Evolutionary conservation across 2,329 filamentous ascomycete species (phyloP).

Genomic region (Zymoseptoria crescenta): DNA sequence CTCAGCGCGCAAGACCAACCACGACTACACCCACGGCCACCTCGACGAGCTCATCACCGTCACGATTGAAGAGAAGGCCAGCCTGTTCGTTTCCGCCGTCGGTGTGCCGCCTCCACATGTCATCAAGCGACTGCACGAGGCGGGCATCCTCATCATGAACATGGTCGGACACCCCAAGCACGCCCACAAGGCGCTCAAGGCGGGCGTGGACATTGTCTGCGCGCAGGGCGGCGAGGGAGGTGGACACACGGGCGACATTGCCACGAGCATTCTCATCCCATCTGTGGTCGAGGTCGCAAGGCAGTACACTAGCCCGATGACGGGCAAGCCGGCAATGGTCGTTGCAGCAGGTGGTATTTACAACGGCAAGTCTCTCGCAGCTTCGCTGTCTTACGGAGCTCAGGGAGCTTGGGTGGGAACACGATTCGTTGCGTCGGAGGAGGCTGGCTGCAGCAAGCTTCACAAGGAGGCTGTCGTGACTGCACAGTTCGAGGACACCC

Average conservation of each 20-base stretch:
- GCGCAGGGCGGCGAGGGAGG: conserved; percentile 90
- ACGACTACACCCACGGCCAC: conserved; percentile 88
- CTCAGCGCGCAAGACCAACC: conserved; percentile 78
- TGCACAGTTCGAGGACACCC: conserved; percentile 72
- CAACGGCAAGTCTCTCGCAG: conserved; percentile 73
- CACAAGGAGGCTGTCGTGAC: conserved; percentile 79
- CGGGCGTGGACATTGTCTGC: conserved; percentile 84
- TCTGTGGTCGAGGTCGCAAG: conserved; percentile 76
- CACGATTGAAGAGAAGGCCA: conserved; percentile 73
- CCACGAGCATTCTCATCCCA: conserved; percentile 78
- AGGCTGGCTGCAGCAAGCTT: conserved; percentile 70
- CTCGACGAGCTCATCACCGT: conserved; percentile 83
- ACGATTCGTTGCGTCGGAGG: conserved; percentile 73
- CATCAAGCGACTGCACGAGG: conserved; percentile 68
- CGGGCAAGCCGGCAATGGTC: conserved; percentile 65
- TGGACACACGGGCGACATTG: conserved; percentile 83
- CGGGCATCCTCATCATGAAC: conserved; percentile 85
- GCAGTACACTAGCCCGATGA: conserved; percentile 62
- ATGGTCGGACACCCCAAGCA: conserved; percentile 94
- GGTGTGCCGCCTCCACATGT: conserved; percentile 71
- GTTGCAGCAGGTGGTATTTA: conserved; percentile 84
- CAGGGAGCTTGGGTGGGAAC: conserved; percentile 91
- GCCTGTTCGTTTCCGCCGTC: conserved; percentile 78
- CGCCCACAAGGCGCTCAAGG: conserved; percentile 76
- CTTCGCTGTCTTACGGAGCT: conserved; percentile 79